These are phyloP conservation scores for Phyllachora maydis DNA, from an alignment of 2,329 filamentous ascomycete genomes.

Conservation along the genomic window DNA sequence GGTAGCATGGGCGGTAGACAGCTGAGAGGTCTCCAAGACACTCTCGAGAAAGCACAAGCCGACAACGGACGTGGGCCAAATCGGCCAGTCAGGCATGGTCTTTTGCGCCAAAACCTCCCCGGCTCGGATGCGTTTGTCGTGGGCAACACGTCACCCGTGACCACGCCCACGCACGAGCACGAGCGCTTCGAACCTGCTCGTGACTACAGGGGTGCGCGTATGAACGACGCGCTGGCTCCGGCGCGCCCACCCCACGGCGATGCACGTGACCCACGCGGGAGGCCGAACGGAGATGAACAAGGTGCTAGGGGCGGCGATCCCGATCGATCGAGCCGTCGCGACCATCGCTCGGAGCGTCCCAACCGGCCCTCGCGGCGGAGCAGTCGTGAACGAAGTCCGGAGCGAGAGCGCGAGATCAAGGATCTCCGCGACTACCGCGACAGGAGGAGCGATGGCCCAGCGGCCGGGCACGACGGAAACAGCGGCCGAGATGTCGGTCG, in stretches of 20 bases:
- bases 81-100: constrained; percentile 4
- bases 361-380: constrained; percentile 19
- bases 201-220: too few relatives aligned
- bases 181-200: too few relatives aligned
- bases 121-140: constrained; percentile 35
- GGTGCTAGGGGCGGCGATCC: constrained; percentile 20
- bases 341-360: constrained; percentile 19
- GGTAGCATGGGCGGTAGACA: constrained; percentile 22
- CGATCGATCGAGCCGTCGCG: too few relatives aligned
- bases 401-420: constrained; percentile 20
- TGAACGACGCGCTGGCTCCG: too few relatives aligned
- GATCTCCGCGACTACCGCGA: constrained; percentile 23
- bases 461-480: constrained; percentile 6
- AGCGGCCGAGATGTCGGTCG: constrained; percentile 4
- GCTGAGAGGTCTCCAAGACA: constrained; percentile 37
- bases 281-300: constrained; percentile 15
- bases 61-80: constrained; percentile 9
- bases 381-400: constrained; percentile 26
- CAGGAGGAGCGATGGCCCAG: constrained; percentile 12
- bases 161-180: constrained; percentile 26
- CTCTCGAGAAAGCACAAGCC: constrained; percentile 24
- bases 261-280: too few relatives aligned
- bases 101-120: constrained; percentile 14
- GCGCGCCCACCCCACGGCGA: too few relatives aligned
- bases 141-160: constrained; percentile 27